Conservation (phyloP, 768 basidiomycete genomes). For the Asterophora lycoperdoides region DNA sequence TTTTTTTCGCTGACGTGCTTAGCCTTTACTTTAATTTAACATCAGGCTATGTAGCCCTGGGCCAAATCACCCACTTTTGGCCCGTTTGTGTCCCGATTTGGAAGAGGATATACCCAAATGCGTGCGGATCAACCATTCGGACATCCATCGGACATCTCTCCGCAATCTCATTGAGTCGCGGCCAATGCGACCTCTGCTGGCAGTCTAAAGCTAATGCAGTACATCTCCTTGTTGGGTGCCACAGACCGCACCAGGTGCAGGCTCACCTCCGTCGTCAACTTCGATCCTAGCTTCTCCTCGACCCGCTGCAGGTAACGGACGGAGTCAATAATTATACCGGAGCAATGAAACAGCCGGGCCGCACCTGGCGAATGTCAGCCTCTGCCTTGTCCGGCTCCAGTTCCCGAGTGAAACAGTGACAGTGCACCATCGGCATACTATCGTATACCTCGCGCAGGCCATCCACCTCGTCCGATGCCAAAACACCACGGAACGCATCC, state of each 20-base stretch:
- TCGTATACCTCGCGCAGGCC: conserved; percentile 45
- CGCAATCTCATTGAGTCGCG: background rate
- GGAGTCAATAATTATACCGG: conserved; percentile 9
- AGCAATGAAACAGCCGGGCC: conserved; percentile 1
- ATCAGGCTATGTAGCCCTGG: too few species aligned
- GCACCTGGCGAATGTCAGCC: conserved; percentile 75
- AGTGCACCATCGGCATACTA: conserved; percentile 88
- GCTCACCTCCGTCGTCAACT: conserved; percentile 44
- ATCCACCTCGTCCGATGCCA: conserved; percentile 34
- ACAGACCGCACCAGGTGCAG: conserved; percentile 86
- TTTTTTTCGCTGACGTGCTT: conserved; percentile 35
- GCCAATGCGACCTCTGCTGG: conserved; percentile 34
- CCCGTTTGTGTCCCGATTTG: conserved; percentile 8
- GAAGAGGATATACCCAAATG: background rate
- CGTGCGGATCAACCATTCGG: conserved; percentile 6
- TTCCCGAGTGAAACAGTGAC: conserved; percentile 94
- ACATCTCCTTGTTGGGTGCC: conserved; percentile 97
- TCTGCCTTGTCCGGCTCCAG: conserved; percentile 62
- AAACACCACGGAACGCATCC: conserved; percentile 79
- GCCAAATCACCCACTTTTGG: conserved; percentile 11
- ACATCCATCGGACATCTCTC: conserved; percentile 1
- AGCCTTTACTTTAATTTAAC: too few species aligned
- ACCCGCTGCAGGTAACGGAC: conserved; percentile 51
- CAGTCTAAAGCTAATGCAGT: conserved; percentile 81
- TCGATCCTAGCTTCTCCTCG: conserved; percentile 55